A percentile compares a stretch with the other conserved stretches of the same genome.
Evolutionary conservation across 1,284 basidiomycete genomes (phyloP).

Genomic region (Melanopsichium pennsylvanicum): DNA sequence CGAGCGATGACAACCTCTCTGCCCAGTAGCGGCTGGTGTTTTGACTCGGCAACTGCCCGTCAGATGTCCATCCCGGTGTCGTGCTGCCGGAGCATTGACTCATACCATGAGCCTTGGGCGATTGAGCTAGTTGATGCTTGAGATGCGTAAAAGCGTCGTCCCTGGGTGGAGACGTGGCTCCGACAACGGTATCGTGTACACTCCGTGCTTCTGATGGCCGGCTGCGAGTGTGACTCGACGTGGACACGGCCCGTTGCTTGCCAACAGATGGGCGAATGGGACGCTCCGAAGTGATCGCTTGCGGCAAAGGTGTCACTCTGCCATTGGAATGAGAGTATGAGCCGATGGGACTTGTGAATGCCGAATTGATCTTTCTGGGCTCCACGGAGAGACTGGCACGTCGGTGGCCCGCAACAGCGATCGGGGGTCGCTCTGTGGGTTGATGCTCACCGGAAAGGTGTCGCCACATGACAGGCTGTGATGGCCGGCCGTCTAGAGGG

Average conservation of each 20-base stretch:
- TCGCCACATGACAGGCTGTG: constrained; percentile 19
- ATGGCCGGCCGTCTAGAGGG: constrained; percentile 6
- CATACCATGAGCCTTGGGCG: constrained; percentile 8
- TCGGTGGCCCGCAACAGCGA: background rate
- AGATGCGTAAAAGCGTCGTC: constrained; percentile 21
- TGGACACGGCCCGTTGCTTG: constrained; percentile 30
- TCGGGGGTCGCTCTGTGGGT: constrained; percentile 1
- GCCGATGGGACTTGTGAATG: constrained; percentile 27
- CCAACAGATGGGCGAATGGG: constrained; percentile 5
- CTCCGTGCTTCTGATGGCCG: constrained; percentile 15
- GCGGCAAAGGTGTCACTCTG: background rate
- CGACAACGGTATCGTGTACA: constrained; percentile 16
- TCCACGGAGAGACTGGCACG: constrained; percentile 30
- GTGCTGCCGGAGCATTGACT: constrained; percentile 5
- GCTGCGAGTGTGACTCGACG: constrained; percentile 17
- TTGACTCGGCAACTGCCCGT: constrained; percentile 11
- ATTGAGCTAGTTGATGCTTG: constrained; percentile 26
- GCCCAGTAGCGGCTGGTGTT: constrained; percentile 32
- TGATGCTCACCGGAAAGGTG: constrained; percentile 20
- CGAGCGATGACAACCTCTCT: constrained; percentile 31
- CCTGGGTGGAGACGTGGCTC: constrained; percentile 33
- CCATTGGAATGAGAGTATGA: constrained; percentile 17
- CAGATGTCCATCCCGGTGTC: constrained; percentile 33
- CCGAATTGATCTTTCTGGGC: constrained; percentile 5
- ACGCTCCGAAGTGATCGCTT: background rate